These are phyloP conservation scores for Trichoderma oligosporum DNA, from an alignment of 2,329 filamentous ascomycete genomes.

Conservation along the genomic window DNA sequence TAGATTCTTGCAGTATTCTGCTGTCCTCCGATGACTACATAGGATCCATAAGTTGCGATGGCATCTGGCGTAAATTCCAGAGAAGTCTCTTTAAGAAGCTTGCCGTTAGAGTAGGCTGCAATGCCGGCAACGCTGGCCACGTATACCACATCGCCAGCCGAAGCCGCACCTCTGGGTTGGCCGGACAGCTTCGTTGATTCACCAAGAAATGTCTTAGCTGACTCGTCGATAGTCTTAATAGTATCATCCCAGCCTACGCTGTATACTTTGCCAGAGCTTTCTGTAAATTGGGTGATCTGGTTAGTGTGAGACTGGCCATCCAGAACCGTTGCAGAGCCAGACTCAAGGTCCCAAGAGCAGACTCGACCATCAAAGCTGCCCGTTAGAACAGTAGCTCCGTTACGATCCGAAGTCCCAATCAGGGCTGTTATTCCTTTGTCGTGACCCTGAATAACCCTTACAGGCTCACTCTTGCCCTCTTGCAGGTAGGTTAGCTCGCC, in stretches of 20 bases:
- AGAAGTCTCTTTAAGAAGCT: conserved; percentile 55
- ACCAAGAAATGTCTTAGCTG: conserved; percentile 71
- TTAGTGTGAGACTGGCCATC: conserved; percentile 82
- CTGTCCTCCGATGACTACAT: conserved; percentile 72
- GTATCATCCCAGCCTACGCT: conserved; percentile 94
- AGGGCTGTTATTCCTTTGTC: conserved; percentile 87
- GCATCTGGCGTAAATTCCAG: conserved; percentile 64
- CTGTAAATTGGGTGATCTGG: conserved; percentile 74
- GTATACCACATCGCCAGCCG: conserved; percentile 49
- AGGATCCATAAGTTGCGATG: conserved; percentile 64
- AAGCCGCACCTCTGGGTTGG: conserved; percentile 74
- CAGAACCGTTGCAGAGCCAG: conserved; percentile 64
- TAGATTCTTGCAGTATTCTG: conserved; percentile 75
- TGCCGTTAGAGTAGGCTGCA: conserved; percentile 55
- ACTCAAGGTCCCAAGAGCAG: conserved; percentile 74
- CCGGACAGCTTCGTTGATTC: conserved; percentile 63
- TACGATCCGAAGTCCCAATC: conserved; percentile 41
- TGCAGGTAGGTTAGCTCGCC: conserved; percentile 88
- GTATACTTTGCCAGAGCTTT: conserved; percentile 63
- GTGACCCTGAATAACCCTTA: conserved; percentile 76
- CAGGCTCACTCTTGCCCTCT: conserved; percentile 65
- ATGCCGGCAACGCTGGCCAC: conserved; percentile 55
- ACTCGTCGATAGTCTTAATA: conserved; percentile 71
- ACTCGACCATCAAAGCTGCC: conserved; percentile 90
- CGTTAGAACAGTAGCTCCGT: conserved; percentile 69